Percentiles rank a stretch among this genome's conserved stretches.
Conservation (phyloP, 2,329 filamentous ascomycete genomes). For the Rhytidhysteron rufulum region DNA sequence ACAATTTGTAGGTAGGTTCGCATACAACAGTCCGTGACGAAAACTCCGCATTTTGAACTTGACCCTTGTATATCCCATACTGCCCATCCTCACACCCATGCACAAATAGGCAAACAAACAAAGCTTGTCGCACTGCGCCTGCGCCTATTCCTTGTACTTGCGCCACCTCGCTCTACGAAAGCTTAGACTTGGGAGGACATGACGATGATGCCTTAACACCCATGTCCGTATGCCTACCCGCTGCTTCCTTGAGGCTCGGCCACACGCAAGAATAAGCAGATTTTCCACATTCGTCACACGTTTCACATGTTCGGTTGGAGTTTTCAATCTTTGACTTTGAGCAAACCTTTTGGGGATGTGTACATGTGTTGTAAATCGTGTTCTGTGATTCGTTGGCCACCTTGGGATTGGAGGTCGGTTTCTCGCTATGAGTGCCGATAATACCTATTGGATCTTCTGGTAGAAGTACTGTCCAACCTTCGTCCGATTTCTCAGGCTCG, state of each 20-base stretch:
- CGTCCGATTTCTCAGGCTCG: neutral
- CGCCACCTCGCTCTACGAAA: neutral
- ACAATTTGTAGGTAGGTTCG: too few relatives aligned
- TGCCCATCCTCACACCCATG: too few relatives aligned
- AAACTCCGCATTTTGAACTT: too few relatives aligned
- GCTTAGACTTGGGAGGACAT: neutral
- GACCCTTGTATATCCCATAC: too few relatives aligned
- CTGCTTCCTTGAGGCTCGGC: neutral
- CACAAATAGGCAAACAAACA: too few relatives aligned
- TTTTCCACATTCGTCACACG: neutral
- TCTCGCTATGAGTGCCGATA: neutral
- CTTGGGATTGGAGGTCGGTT: neutral
- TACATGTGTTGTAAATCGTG: neutral
- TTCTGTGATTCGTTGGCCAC: neutral
- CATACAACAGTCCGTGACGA: too few relatives aligned
- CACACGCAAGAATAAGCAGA: neutral
- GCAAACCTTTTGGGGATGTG: neutral
- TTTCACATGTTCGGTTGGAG: neutral
- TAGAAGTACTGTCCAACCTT: conserved; percentile 6
- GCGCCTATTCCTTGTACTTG: too few relatives aligned
- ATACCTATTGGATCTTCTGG: neutral
- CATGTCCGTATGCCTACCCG: neutral
- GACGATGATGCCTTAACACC: too few relatives aligned
- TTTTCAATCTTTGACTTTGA: neutral
- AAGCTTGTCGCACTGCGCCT: too few relatives aligned